A percentile compares a stretch with the other conserved stretches of the same genome.
phyloP scores from a whole-genome alignment of 768 basidiomycete genomes.

The Leccinum obscurum region DNA sequence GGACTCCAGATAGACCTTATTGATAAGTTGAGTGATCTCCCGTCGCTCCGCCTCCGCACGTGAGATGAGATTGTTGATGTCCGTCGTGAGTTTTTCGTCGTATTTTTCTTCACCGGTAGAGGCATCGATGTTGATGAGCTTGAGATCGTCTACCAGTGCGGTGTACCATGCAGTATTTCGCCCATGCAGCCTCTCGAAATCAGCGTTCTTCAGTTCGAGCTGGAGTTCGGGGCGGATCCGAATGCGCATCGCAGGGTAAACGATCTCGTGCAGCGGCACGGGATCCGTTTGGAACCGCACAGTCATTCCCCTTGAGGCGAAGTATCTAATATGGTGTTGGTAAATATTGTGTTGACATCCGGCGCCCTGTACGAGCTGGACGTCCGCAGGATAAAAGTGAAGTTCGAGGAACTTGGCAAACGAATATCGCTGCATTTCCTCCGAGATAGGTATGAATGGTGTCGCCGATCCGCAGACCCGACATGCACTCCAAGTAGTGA shows the following conservation, averaged over 20 bases:
- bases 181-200: slow-evolving; percentile 74
- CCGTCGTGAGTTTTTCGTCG: slow-evolving; percentile 59
- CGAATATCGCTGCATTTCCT: slow-evolving; percentile 91
- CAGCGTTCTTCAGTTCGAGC: slow-evolving; percentile 87
- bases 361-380: slow-evolving; percentile 82
- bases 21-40: slow-evolving; percentile 72
- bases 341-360: slow-evolving; percentile 95
- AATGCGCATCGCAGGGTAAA: slow-evolving; percentile 86
- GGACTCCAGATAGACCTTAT: slow-evolving; percentile 79
- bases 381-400: slow-evolving; percentile 90
- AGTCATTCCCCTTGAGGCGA: slow-evolving; percentile 80
- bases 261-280: slow-evolving; percentile 79
- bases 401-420: slow-evolving; percentile 96
- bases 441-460: slow-evolving; percentile 85
- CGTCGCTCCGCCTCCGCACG: slow-evolving; percentile 75
- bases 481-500: slow-evolving; percentile 93
- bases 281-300: slow-evolving; percentile 87
- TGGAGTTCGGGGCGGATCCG: slow-evolving; percentile 85
- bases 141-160: slow-evolving; percentile 72
- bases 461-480: slow-evolving; percentile 75
- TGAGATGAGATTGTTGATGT: slow-evolving; percentile 65
- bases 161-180: slow-evolving; percentile 77
- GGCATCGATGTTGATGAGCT: slow-evolving; percentile 73
- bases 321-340: slow-evolving; percentile 89
- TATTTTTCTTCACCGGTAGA: slow-evolving; percentile 75